Conservation (phyloP, 805 yeast genomes). For the Kurtzmaniella fragi region DNA sequence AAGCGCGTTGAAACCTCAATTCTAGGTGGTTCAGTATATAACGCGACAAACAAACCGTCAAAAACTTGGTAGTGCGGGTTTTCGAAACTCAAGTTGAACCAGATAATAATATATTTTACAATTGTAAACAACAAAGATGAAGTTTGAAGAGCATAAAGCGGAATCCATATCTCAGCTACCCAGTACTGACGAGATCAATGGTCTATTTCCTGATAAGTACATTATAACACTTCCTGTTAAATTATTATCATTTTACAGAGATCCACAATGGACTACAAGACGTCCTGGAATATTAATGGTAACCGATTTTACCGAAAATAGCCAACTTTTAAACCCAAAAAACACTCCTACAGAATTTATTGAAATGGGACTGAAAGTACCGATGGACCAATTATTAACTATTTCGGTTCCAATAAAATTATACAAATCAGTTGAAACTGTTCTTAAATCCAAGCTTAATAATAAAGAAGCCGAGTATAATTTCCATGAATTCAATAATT, state of each 20-base stretch:
- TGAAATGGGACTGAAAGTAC: constrained; percentile 3
- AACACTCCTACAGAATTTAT: constrained; percentile 6
- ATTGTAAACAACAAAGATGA: too few relatives aligned
- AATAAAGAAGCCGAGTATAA: constrained; percentile 4
- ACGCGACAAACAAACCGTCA: too few relatives aligned
- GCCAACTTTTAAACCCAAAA: constrained; percentile 4
- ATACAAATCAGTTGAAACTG: background rate
- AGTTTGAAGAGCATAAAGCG: background rate
- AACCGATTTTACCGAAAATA: constrained; percentile 9
- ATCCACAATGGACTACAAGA: constrained; percentile 5
- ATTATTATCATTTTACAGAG: constrained; percentile 6
- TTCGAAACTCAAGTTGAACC: too few relatives aligned
- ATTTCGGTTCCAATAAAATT: constrained; percentile 1
- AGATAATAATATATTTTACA: too few relatives aligned
- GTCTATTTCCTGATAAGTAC: constrained; percentile 1
- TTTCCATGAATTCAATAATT: constrained; percentile 4
- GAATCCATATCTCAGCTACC: constrained; percentile 6
- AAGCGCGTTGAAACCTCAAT: too few relatives aligned
- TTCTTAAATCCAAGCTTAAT: background rate
- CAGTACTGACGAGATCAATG: constrained; percentile 1
- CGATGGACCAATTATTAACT: background rate
- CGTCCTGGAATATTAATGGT: constrained; percentile 9
- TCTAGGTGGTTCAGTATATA: too few relatives aligned
- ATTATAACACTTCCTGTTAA: constrained; percentile 9
- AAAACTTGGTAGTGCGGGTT: too few relatives aligned